A percentile compares a stretch with the other conserved stretches of the same genome.
These are phyloP conservation scores for Hyphopichia wangnamkhiaoensis DNA, from an alignment of 1,139 yeast species.

Conservation along the genomic window DNA sequence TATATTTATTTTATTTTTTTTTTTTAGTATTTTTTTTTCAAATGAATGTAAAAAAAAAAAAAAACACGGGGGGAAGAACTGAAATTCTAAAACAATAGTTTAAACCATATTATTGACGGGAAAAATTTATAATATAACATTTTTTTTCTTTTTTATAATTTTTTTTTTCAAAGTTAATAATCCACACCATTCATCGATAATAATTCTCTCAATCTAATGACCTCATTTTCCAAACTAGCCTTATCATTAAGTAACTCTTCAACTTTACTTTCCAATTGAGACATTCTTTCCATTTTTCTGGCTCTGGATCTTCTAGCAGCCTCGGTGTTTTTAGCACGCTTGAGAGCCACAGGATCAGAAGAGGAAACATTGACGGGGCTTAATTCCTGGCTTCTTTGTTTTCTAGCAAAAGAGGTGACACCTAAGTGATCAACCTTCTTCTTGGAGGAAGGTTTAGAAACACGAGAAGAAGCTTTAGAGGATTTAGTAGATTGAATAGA, in stretches of 20 bases:
- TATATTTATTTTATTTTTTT: background rate
- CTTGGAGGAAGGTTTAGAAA: conserved; percentile 6
- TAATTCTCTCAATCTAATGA: conserved; percentile 53
- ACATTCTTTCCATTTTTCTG: conserved; percentile 86
- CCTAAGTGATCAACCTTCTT: conserved; percentile 60
- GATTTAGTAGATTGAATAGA: conserved; percentile 5
- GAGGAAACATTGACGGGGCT: conserved; percentile 63
- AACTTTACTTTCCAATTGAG: conserved; percentile 76
- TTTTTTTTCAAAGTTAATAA: conserved; percentile 18
- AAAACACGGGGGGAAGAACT: background rate
- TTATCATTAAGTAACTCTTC: conserved; percentile 61
- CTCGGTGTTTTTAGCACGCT: conserved; percentile 94
- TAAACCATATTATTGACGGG: background rate
- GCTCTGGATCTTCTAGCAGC: conserved; percentile 97
- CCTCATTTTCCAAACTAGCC: conserved; percentile 57
- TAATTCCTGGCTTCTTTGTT: conserved; percentile 60
- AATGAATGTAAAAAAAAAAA: background rate
- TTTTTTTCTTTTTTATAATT: too few relatives aligned
- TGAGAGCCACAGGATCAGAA: conserved; percentile 67
- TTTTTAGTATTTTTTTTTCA: background rate
- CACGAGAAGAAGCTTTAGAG: conserved; percentile 1
- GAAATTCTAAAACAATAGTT: background rate
- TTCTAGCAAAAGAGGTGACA: conserved; percentile 62
- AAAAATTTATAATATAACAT: background rate
- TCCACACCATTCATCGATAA: conserved; percentile 30